These are phyloP conservation scores for Diaporthe citri DNA, from an alignment of 2,329 filamentous ascomycete genomes.

Conservation along the genomic window DNA sequence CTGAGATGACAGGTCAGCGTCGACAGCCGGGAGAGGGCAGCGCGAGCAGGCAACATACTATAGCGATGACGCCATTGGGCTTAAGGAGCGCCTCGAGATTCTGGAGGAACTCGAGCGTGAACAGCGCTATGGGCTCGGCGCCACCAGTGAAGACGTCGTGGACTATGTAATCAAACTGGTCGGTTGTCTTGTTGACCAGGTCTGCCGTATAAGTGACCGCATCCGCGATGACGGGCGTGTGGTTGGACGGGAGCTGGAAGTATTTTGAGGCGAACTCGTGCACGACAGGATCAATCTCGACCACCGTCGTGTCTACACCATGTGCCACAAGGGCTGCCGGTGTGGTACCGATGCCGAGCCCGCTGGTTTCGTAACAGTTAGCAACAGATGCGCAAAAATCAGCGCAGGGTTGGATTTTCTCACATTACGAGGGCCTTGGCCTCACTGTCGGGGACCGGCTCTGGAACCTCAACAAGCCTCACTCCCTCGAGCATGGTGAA, in stretches of 20 bases:
- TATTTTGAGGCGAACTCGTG: slow-evolving; percentile 85
- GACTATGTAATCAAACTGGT: slow-evolving; percentile 88
- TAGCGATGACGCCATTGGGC: slow-evolving; percentile 85
- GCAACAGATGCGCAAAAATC: neutral
- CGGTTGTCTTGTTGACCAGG: slow-evolving; percentile 55
- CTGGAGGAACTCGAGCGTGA: slow-evolving; percentile 86
- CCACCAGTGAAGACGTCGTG: slow-evolving; percentile 99
- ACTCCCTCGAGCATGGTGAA: slow-evolving; percentile 96
- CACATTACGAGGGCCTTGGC: slow-evolving; percentile 89
- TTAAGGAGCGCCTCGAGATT: slow-evolving; percentile 79
- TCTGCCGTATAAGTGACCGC: slow-evolving; percentile 77
- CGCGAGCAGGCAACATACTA: slow-evolving; percentile 67
- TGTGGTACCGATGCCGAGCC: slow-evolving; percentile 92
- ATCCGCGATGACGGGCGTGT: slow-evolving; percentile 84
- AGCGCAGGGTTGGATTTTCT: slow-evolving; percentile 49
- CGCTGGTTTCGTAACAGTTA: slow-evolving; percentile 62
- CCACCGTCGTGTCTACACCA: slow-evolving; percentile 91
- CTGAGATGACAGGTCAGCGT: slow-evolving; percentile 55
- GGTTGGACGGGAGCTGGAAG: slow-evolving; percentile 83
- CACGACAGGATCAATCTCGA: slow-evolving; percentile 94
- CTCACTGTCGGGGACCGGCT: slow-evolving; percentile 68
- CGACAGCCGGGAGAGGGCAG: neutral
- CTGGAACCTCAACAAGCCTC: slow-evolving; percentile 76
- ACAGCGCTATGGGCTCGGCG: slow-evolving; percentile 88
- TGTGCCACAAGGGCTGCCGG: slow-evolving; percentile 89